Base-by-base conservation (phyloP, 805 yeast species). In the Candida saitoana region DNA sequence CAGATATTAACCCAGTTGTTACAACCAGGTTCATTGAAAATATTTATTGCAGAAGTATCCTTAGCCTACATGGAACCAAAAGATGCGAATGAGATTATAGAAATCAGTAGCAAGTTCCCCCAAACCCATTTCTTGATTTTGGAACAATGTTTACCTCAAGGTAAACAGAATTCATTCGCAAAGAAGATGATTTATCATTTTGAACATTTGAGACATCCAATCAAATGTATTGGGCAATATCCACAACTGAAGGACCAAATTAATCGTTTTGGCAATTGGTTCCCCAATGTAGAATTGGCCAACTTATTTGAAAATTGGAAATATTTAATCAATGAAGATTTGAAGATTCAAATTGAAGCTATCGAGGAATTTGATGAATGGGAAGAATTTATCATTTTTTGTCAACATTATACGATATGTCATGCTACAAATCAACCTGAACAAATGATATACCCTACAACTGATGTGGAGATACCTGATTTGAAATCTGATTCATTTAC, bases 21-120 rank as follows among this genome's bases (percentile, higher is more conserved):
- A 8, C 33, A 54, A 39, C 17, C 52, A 45, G 50, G 62, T n/a
- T 51, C 68, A 2, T 62, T 73, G 3, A 78, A 73, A 36, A 69
- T 86, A 2, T 87, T 83, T 54, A 71, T 87, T 31, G 91, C 95
- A 1, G 95, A 86, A 57, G 95, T 87, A 3, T 85, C 95, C 0
- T 61, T 87, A 42, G 89, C 91, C 0, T 87, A 86, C 57, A 86
- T 87, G 93, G 66, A 71, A 30, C 81, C 84, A 9, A 70, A 69
- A 29, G 69, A 72, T 42, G 87, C 95, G 4, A 81, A 87, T 54
- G 68, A 71, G 2, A 74, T 87, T 5, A 77, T 87, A 27, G 49
- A 60, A 18, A 62, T 69, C 48, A 65, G 79, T 2, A 65, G 81
- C 3, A 55, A 63, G 2, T 60, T 77, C 12, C 65, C 73, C 2